Evolutionary conservation across 805 yeast species (phyloP), one percentile per base, ranked within the genome.

Genomic region (Osmozyma mogii): DNA sequence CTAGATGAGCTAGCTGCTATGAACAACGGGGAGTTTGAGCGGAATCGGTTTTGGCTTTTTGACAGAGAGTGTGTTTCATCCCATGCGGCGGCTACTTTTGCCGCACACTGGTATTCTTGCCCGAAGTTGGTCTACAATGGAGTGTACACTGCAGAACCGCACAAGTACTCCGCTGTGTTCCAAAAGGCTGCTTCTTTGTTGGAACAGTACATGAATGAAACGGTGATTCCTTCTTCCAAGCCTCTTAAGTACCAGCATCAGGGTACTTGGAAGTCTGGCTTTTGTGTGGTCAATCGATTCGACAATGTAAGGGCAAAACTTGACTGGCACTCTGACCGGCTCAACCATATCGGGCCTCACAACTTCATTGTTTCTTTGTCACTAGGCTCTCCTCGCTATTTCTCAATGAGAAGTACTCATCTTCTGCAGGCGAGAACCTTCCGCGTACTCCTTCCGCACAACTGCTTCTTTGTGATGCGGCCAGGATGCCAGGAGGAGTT

Each of bases 401-500:
- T 83, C 44, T 50, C 85, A 22, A 49, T 81, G 4, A 54, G 78
- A 31, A 64, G 63, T 32, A 54, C 45, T 16, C 61, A 70, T 34
- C 56, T 55, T 3, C 46, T 50, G 5, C 40, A 35, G 3, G 35
- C 36, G 2, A 50, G 41, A 9, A 35, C 37, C 19, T 61, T 65
- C 47, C 55, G 80, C 17, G 60, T 78, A 1, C 78, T 75, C n/a
- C 45, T 78, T 3, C 80, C 84, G 0, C 87, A 83, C 48, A 83
- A 83, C 44, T 66, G 83, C 6, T 49, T 83, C 22, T 43, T 82
- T 3, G 52, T 83, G 3, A 82, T 83, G 94, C 75, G 78, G 35
- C 80, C 84, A 1, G 85, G 84, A 1, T 76, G 83, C 37, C 94
- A 83, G 47, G 94, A 83, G 39, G 72, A 70, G 29, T 83, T 56